A percentile compares a stretch with the other conserved stretches of the same genome.
These are phyloP conservation scores for Martensiomyces pterosporus DNA, from an alignment of 192 early-diverging fungal genomes.

Conservation along the genomic window DNA sequence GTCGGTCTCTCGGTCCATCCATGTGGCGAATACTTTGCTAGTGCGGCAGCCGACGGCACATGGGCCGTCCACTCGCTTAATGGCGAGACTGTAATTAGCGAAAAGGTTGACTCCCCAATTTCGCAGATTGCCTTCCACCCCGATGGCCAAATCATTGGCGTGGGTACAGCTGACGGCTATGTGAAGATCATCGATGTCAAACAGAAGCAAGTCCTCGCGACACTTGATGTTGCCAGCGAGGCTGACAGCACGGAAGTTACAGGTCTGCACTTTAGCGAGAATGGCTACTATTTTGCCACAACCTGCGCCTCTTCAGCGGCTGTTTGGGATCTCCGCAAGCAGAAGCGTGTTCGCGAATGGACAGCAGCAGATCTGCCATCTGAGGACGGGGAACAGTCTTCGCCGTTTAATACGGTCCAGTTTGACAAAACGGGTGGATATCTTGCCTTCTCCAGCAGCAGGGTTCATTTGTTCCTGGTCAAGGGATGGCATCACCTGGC, in stretches of 20 bases:
- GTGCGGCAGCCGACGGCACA: slow-evolving; percentile 64
- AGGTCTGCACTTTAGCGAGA: slow-evolving; percentile 84
- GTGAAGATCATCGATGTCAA: slow-evolving; percentile 86
- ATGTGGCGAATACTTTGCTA: slow-evolving; percentile 73
- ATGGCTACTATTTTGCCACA: slow-evolving; percentile 90
- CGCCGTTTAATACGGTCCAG: slow-evolving; percentile 19
- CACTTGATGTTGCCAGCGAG: slow-evolving; percentile 16
- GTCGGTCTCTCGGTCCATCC: slow-evolving; percentile 76
- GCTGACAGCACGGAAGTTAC: slow-evolving; percentile 42
- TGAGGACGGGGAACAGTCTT: background rate
- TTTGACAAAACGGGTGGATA: slow-evolving; percentile 88
- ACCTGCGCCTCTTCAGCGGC: slow-evolving; percentile 68
- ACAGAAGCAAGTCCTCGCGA: slow-evolving; percentile 53
- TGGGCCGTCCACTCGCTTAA: slow-evolving; percentile 80
- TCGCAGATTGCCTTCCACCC: slow-evolving; percentile 72
- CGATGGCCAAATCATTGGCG: slow-evolving; percentile 83
- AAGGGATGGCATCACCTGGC: slow-evolving; percentile 57
- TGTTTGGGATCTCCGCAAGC: slow-evolving; percentile 93
- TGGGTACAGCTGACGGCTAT: slow-evolving; percentile 65
- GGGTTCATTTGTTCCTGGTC: slow-evolving; percentile 61
- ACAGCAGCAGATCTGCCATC: slow-evolving; percentile 8
- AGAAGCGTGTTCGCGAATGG: slow-evolving; percentile 51
- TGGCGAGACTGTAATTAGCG: slow-evolving; percentile 16
- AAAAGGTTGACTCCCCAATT: slow-evolving; percentile 21
- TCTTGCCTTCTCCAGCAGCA: slow-evolving; percentile 66